Conservation (phyloP, 2,329 filamentous ascomycete genomes). For the Phialophora macrospora region DNA sequence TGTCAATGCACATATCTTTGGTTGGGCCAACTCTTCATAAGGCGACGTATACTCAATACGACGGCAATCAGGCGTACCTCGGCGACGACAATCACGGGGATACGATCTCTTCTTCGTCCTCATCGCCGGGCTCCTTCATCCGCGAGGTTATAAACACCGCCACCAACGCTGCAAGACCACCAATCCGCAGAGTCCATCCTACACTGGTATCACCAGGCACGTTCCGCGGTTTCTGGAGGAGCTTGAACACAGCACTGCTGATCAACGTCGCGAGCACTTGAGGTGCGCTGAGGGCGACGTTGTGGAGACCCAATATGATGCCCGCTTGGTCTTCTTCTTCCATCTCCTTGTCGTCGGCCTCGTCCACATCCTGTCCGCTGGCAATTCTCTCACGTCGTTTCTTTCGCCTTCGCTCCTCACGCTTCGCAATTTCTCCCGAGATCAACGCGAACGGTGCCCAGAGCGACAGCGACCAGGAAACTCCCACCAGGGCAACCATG, state of each 20-base stretch:
- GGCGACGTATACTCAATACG: constrained; percentile 4
- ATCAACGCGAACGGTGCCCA: constrained; percentile 98
- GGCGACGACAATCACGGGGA: neutral
- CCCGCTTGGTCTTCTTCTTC: constrained; percentile 76
- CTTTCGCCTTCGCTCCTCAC: constrained; percentile 67
- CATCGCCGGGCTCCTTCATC: constrained; percentile 36
- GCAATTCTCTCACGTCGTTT: constrained; percentile 46
- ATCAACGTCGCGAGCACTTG: constrained; percentile 88
- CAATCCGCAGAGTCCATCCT: constrained; percentile 81
- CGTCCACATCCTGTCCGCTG: constrained; percentile 40
- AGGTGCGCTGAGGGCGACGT: constrained; percentile 88
- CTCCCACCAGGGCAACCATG: constrained; percentile 79
- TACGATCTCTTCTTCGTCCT: constrained; percentile 25
- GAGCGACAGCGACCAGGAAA: constrained; percentile 89
- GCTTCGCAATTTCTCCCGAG: constrained; percentile 84
- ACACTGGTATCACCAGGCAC: constrained; percentile 85
- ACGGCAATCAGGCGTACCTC: neutral
- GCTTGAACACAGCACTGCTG: constrained; percentile 81
- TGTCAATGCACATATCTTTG: neutral
- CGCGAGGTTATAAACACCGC: constrained; percentile 62
- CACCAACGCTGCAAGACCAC: constrained; percentile 75
- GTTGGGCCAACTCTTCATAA: neutral
- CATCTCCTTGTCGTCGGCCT: constrained; percentile 38
- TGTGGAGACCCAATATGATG: constrained; percentile 92
- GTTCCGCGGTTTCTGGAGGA: constrained; percentile 85